These are phyloP conservation scores for Candida vaughaniae DNA, from an alignment of 805 yeast species.

Conservation along the genomic window DNA sequence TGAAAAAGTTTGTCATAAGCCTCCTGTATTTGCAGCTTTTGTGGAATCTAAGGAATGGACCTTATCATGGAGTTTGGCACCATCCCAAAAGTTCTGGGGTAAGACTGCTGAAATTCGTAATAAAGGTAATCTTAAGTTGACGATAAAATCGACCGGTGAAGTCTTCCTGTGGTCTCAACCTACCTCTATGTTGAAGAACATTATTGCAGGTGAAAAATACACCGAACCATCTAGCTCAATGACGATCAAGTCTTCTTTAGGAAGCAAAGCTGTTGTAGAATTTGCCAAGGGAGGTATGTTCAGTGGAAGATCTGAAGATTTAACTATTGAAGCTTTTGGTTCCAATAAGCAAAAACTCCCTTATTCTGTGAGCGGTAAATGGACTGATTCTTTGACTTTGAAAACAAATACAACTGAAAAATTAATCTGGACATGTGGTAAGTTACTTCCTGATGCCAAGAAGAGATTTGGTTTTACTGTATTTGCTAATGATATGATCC, in stretches of 20 bases:
- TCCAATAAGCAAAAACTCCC: conserved; percentile 32
- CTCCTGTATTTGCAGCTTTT: conserved; percentile 78
- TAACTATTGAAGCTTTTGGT: conserved; percentile 46
- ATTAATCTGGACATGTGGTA: conserved; percentile 70
- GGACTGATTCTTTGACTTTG: conserved; percentile 71
- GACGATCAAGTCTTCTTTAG: conserved; percentile 65
- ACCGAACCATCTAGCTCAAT: conserved; percentile 78
- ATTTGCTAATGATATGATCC: conserved; percentile 79
- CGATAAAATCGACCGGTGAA: conserved; percentile 62
- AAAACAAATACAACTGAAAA: conserved; percentile 40
- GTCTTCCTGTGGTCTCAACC: conserved; percentile 83
- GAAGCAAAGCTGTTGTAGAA: conserved; percentile 65
- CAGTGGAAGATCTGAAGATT: conserved; percentile 73
- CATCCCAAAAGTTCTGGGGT: conserved; percentile 92
- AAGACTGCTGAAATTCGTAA: conserved; percentile 82
- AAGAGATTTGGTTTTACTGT: conserved; percentile 82
- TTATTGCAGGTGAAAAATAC: conserved; percentile 93
- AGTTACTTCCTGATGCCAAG: conserved; percentile 54
- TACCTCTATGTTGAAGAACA: conserved; percentile 74
- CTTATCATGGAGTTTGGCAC: conserved; percentile 59
- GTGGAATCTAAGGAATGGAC: conserved; percentile 77
- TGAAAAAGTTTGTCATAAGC: conserved; percentile 88
- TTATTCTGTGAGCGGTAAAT: conserved; percentile 64
- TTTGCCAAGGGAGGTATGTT: conserved; percentile 86
- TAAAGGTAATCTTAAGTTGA: conserved; percentile 64